A percentile compares a stretch with the other conserved stretches of the same genome.
Conservation (phyloP, 1,284 basidiomycete species). For the Heterobasidion annosum region DNA sequence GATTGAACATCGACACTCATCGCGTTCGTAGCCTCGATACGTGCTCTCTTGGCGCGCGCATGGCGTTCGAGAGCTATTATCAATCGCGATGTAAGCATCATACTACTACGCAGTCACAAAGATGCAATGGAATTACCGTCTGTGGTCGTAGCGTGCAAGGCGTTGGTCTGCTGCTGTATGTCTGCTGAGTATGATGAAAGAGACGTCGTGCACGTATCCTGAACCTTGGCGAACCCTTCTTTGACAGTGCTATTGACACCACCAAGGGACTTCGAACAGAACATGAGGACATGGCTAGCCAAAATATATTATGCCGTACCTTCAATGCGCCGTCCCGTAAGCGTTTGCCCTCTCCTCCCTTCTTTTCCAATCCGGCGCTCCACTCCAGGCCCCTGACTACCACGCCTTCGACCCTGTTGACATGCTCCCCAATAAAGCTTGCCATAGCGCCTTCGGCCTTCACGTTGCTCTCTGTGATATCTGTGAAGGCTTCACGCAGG, state of each 20-base stretch:
- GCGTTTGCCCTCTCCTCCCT: constrained; percentile 42
- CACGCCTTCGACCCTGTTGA: constrained; percentile 32
- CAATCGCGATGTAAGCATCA: neutral
- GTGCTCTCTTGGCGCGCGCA: constrained; percentile 53
- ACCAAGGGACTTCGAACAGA: constrained; percentile 28
- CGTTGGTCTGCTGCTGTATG: constrained; percentile 39
- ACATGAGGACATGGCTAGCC: neutral
- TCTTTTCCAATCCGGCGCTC: constrained; percentile 32
- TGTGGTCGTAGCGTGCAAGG: constrained; percentile 32
- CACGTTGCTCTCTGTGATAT: constrained; percentile 48
- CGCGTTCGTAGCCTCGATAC: constrained; percentile 47
- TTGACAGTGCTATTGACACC: constrained; percentile 31
- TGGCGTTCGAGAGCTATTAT: constrained; percentile 50
- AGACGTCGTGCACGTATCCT: constrained; percentile 34
- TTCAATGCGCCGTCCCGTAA: constrained; percentile 50
- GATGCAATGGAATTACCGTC: constrained; percentile 30
- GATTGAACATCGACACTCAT: constrained; percentile 42
- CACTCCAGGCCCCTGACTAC: constrained; percentile 31
- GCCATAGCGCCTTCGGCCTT: constrained; percentile 43
- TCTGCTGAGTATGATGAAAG: constrained; percentile 43
- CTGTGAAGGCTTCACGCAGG: constrained; percentile 50
- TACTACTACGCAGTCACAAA: neutral
- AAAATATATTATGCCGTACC: constrained; percentile 25
- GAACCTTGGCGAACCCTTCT: constrained; percentile 35
- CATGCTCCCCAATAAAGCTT: constrained; percentile 39